Evolutionary conservation across 1,139 yeast genomes (phyloP).

Genomic region (Magnusiomyces suaveolens): DNA sequence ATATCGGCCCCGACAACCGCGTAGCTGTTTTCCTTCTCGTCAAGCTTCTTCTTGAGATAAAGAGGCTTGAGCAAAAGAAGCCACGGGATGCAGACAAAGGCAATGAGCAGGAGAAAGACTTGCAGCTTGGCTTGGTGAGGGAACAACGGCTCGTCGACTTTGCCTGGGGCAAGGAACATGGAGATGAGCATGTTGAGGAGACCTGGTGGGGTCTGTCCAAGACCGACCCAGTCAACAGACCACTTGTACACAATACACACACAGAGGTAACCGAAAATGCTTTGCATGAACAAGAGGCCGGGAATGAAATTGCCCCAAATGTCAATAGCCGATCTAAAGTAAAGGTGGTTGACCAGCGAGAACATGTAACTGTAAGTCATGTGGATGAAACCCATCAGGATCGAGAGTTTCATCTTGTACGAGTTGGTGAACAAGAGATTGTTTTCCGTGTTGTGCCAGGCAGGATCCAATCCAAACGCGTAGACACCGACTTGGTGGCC

Average conservation of each 20-base stretch:
- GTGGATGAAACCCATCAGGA: constrained; percentile 88
- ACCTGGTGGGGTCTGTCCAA: constrained; percentile 77
- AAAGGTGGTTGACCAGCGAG: constrained; percentile 70
- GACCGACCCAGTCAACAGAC: constrained; percentile 83
- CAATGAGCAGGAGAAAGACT: constrained; percentile 58
- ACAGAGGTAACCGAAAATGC: constrained; percentile 86
- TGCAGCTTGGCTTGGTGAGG: constrained; percentile 80
- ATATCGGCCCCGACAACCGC: constrained; percentile 23
- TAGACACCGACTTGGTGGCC: constrained; percentile 64
- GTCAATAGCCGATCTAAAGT: constrained; percentile 69
- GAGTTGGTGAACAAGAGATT: constrained; percentile 83
- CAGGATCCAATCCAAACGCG: constrained; percentile 81
- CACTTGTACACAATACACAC: constrained; percentile 85
- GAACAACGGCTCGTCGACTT: constrained; percentile 69
- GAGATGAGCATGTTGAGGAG: constrained; percentile 87
- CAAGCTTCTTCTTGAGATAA: constrained; percentile 43
- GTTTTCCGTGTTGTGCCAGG: constrained; percentile 97
- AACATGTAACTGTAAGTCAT: constrained; percentile 86
- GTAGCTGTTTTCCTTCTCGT: constrained; percentile 23
- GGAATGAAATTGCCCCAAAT: constrained; percentile 91
- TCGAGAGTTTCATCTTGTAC: constrained; percentile 91
- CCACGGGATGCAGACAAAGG: constrained; percentile 93
- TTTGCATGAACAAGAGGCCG: constrained; percentile 86
- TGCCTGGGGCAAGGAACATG: constrained; percentile 93
- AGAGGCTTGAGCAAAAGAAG: constrained; percentile 80